Conservation (phyloP, 495 filamentous ascomycete species). For the Umbilicaria muhlenbergii region DNA sequence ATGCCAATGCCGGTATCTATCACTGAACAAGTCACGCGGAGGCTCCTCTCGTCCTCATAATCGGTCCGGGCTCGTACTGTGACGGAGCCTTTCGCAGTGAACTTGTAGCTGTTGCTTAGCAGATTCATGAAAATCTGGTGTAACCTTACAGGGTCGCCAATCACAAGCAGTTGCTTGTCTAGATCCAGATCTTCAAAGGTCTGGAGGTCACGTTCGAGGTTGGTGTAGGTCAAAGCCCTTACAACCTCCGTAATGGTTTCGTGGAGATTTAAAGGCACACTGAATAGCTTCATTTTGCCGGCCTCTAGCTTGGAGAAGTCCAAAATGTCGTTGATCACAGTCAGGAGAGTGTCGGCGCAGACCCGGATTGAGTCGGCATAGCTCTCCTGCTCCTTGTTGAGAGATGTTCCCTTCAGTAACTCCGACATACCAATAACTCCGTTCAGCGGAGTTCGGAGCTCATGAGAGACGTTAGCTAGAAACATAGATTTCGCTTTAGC, state of each 20-base stretch:
- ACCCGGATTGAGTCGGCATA: slow-evolving; percentile 88
- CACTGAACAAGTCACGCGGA: slow-evolving; percentile 72
- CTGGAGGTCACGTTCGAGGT: slow-evolving; percentile 58
- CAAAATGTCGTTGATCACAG: slow-evolving; percentile 87
- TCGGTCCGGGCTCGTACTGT: slow-evolving; percentile 59
- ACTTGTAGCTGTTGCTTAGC: slow-evolving; percentile 87
- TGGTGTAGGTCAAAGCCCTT: slow-evolving; percentile 70
- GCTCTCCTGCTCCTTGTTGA: slow-evolving; percentile 71
- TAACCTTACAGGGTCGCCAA: slow-evolving; percentile 77
- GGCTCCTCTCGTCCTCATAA: slow-evolving; percentile 48
- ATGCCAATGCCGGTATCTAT: slow-evolving; percentile 85
- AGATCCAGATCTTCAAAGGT: slow-evolving; percentile 56
- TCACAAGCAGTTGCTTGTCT: slow-evolving; percentile 61
- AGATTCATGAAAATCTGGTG: slow-evolving; percentile 91
- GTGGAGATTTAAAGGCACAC: slow-evolving; percentile 67
- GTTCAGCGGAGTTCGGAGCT: slow-evolving; percentile 73
- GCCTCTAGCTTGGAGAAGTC: slow-evolving; percentile 91
- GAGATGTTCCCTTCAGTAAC: slow-evolving; percentile 57
- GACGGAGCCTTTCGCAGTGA: slow-evolving; percentile 74
- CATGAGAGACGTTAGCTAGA: slow-evolving; percentile 82
- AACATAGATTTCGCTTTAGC: slow-evolving; percentile 85
- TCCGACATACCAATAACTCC: slow-evolving; percentile 87
- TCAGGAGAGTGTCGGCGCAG: slow-evolving; percentile 79
- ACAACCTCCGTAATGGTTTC: slow-evolving; percentile 83
- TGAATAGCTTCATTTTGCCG: slow-evolving; percentile 87